A percentile compares a stretch with the other conserved stretches of the same genome.
These are phyloP conservation scores for Bipolaris zeicola DNA, from an alignment of 2,329 filamentous ascomycete species.

Conservation along the genomic window DNA sequence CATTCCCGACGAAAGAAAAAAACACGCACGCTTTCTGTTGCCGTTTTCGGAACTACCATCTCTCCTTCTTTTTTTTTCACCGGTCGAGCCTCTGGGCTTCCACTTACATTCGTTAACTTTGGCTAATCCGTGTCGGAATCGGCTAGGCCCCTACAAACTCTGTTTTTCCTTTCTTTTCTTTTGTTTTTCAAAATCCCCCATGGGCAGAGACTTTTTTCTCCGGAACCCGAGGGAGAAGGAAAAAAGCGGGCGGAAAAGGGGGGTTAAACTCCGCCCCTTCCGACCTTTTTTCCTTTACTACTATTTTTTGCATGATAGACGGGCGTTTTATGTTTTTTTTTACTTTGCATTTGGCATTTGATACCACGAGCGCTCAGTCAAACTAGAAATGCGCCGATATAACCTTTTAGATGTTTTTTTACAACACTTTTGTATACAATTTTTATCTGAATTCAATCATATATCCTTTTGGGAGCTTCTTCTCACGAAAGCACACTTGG, in stretches of 20 bases:
- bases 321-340: conserved; percentile 12
- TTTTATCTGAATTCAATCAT: neutral
- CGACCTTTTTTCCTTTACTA: neutral
- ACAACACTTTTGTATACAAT: neutral
- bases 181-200: conserved; percentile 12
- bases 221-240: neutral
- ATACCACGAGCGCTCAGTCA: conserved; percentile 9
- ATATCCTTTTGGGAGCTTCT: too few species aligned
- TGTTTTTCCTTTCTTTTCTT: conserved; percentile 16
- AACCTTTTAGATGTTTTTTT: neutral
- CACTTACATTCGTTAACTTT: conserved; percentile 7
- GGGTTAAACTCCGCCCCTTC: too few species aligned
- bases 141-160: conserved; percentile 3
- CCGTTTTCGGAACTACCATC: too few species aligned
- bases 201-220: neutral
- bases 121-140: neutral
- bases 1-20: neutral
- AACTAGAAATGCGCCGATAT: neutral
- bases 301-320: conserved; percentile 13
- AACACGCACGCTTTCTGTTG: too few species aligned
- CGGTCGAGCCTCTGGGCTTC: neutral
- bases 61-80: too few species aligned
- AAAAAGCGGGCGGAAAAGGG: neutral
- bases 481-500: too few species aligned
- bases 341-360: neutral